These are phyloP conservation scores for Umbelopsis ramanniana DNA, from an alignment of 192 early-diverging fungal species.

Conservation along the genomic window DNA sequence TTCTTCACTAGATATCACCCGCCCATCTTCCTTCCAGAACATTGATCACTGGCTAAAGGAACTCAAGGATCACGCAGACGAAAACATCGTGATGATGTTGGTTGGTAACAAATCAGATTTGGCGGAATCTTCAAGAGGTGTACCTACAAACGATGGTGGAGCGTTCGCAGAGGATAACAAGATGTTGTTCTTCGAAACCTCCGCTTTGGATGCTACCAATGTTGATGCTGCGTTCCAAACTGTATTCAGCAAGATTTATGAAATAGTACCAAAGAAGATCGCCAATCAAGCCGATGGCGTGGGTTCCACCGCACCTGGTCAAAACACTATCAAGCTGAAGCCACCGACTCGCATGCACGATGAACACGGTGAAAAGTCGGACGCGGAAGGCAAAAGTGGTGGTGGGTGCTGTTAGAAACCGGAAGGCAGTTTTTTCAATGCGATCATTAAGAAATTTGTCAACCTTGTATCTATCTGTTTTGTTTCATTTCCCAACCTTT, in stretches of 20 bases:
- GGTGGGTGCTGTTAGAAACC: slow-evolving; percentile 31
- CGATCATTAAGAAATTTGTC: no score
- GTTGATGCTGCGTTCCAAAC: slow-evolving; percentile 80
- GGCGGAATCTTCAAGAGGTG: slow-evolving; percentile 63
- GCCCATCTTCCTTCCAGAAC: slow-evolving; percentile 79
- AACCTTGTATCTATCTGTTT: no score
- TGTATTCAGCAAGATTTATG: slow-evolving; percentile 38
- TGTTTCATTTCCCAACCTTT: no score
- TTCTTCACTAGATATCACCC: slow-evolving; percentile 45
- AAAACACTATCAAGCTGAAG: slow-evolving; percentile 36
- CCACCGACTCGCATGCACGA: slow-evolving; percentile 22
- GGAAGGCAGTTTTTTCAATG: background rate
- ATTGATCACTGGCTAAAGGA: slow-evolving; percentile 96
- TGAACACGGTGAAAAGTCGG: background rate
- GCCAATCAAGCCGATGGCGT: slow-evolving; percentile 9
- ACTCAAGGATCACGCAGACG: slow-evolving; percentile 94
- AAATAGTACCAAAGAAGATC: slow-evolving; percentile 38
- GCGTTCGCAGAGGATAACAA: slow-evolving; percentile 81
- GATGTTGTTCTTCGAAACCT: slow-evolving; percentile 88
- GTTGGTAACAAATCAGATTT: slow-evolving; percentile 97
- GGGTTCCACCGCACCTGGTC: slow-evolving; percentile 16
- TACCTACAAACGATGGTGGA: slow-evolving; percentile 80
- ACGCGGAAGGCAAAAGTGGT: slow-evolving; percentile 13
- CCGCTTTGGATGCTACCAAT: slow-evolving; percentile 77
- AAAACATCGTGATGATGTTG: slow-evolving; percentile 91